Percentiles rank a stretch among this genome's conserved stretches.
Conservation (phyloP, 2,329 filamentous ascomycete species). For the Phyllosticta paracitricarpa region DNA sequence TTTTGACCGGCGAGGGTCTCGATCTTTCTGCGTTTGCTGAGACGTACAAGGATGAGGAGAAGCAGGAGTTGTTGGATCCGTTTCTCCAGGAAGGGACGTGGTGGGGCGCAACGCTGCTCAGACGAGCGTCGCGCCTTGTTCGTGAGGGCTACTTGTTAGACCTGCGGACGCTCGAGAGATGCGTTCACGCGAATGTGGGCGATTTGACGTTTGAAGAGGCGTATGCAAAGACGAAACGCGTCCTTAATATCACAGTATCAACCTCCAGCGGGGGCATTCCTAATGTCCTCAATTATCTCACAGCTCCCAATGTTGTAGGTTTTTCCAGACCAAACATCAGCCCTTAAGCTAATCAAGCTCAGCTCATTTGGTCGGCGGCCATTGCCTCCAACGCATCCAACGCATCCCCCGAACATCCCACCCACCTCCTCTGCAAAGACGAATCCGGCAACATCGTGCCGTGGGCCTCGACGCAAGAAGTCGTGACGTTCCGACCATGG, state of each 20-base stretch:
- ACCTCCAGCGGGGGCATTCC: slow-evolving; percentile 68
- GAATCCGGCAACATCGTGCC: slow-evolving; percentile 61
- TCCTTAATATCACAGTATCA: slow-evolving; percentile 85
- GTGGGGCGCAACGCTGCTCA: slow-evolving; percentile 48
- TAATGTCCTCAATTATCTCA: slow-evolving; percentile 82
- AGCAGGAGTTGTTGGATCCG: slow-evolving; percentile 14
- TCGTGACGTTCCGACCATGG: slow-evolving; percentile 57
- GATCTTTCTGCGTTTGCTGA: slow-evolving; percentile 68
- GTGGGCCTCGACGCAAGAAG: slow-evolving; percentile 52
- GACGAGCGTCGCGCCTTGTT: slow-evolving; percentile 59
- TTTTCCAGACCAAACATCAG: neutral
- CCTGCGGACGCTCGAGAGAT: slow-evolving; percentile 69
- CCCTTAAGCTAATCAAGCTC: slow-evolving; percentile 6
- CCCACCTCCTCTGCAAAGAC: slow-evolving; percentile 69
- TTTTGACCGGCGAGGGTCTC: slow-evolving; percentile 70
- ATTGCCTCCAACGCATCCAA: slow-evolving; percentile 63
- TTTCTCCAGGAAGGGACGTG: slow-evolving; percentile 17
- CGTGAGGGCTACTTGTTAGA: slow-evolving; percentile 77
- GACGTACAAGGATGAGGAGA: slow-evolving; percentile 16
- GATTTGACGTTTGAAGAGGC: slow-evolving; percentile 91
- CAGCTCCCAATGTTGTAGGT: slow-evolving; percentile 82
- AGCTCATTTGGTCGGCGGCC: slow-evolving; percentile 73
- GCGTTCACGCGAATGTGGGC: slow-evolving; percentile 74
- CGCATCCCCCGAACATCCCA: slow-evolving; percentile 54
- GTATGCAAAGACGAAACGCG: slow-evolving; percentile 71